phyloP scores from a whole-genome alignment of 192 early-diverging fungal species.

The Pecoramyces ruminantium region DNA sequence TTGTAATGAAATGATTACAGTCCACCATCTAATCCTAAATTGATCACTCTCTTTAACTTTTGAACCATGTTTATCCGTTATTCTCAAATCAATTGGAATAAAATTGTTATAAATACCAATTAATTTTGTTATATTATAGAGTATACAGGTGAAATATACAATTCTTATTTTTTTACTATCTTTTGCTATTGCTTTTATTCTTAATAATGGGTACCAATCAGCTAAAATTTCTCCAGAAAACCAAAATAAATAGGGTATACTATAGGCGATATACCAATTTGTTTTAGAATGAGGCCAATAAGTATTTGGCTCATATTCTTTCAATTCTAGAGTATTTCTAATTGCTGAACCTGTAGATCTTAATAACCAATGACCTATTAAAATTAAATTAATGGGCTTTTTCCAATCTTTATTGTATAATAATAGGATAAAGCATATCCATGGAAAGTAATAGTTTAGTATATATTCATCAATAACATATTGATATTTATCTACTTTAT shows the following conservation, averaged over 20 bases:
- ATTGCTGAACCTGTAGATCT: neutral
- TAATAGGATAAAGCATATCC: neutral
- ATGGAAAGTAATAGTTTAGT: neutral
- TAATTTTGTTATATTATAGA: neutral
- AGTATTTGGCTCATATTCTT: neutral
- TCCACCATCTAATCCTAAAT: neutral
- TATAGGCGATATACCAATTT: neutral
- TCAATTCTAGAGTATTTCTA: neutral
- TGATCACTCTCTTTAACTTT: neutral
- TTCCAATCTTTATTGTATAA: neutral
- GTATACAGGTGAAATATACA: neutral
- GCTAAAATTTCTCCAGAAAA: neutral
- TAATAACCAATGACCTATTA: neutral
- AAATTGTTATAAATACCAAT: neutral
- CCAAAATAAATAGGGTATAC: neutral
- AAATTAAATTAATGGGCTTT: neutral
- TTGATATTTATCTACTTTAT: no score
- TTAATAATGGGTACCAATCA: neutral
- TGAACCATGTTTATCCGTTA: neutral
- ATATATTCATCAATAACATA: neutral
- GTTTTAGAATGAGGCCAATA: neutral
- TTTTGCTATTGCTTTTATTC: neutral
- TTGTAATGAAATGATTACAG: neutral
- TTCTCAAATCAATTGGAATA: neutral
- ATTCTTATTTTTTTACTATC: neutral